Conservation (phyloP, 768 basidiomycete genomes). For the Favolaschia claudopus region DNA sequence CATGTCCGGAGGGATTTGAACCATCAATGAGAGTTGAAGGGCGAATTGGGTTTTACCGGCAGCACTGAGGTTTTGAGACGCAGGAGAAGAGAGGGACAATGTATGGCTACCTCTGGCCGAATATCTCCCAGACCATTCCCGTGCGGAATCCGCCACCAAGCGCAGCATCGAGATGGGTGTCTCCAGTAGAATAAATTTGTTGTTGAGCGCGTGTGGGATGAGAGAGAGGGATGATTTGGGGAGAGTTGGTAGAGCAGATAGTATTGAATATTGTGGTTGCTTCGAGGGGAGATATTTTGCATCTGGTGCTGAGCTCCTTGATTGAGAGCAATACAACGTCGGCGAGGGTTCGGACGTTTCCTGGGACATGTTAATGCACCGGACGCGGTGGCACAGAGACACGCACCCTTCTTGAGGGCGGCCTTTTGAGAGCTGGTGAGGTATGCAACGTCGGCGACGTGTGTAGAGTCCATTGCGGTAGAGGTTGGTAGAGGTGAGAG, state of each 20-base stretch:
- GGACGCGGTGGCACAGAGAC: neutral
- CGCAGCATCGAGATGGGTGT: constrained; percentile 66
- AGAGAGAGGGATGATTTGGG: constrained; percentile 49
- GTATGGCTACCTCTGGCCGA: constrained; percentile 78
- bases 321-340: constrained; percentile 60
- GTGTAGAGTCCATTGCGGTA: constrained; percentile 14
- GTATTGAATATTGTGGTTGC: constrained; percentile 57
- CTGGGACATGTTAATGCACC: constrained; percentile 40
- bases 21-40: constrained; percentile 80
- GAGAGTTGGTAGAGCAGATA: constrained; percentile 53
- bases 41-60: constrained; percentile 95
- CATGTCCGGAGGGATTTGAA: constrained; percentile 68
- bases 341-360: constrained; percentile 52
- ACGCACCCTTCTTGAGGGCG: constrained; percentile 47
- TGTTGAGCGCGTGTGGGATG: constrained; percentile 44
- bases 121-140: constrained; percentile 87
- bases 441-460: constrained; percentile 18
- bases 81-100: constrained; percentile 7
- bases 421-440: constrained; percentile 42
- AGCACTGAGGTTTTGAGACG: constrained; percentile 58
- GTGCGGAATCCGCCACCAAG: constrained; percentile 84
- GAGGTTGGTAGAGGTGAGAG: too few relatives aligned
- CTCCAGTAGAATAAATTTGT: constrained; percentile 76
- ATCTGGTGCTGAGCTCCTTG: constrained; percentile 63
- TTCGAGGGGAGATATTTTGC: constrained; percentile 58